Evolutionary conservation across 768 basidiomycete species (phyloP).

Genomic region (Sistotremastrum suecicum): DNA sequence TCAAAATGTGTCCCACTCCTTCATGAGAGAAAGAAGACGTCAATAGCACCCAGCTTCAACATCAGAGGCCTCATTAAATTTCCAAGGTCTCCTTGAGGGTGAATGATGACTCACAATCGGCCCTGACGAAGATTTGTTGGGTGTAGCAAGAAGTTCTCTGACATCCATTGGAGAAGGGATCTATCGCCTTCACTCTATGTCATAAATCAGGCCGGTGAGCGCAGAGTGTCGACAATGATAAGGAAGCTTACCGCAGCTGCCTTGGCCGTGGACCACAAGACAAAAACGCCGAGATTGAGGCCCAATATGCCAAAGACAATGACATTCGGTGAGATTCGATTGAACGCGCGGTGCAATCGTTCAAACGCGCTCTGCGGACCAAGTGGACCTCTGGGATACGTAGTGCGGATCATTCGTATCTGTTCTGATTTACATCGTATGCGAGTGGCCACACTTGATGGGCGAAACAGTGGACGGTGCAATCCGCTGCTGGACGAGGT

Average conservation of each 20-base stretch:
- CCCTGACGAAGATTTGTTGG: slow-evolving; percentile 47
- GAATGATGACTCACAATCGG: slow-evolving; percentile 38
- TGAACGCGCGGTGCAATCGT: slow-evolving; percentile 17
- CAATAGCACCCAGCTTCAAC: slow-evolving; percentile 57
- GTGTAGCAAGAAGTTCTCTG: slow-evolving; percentile 47
- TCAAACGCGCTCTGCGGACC: too few relatives aligned
- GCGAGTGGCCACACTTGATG: too few relatives aligned
- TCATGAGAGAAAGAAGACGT: slow-evolving; percentile 63
- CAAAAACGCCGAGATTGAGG: slow-evolving; percentile 48
- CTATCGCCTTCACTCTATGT: slow-evolving; percentile 18
- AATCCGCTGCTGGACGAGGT: too few relatives aligned
- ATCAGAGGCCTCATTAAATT: neutral
- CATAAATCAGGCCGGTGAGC: slow-evolving; percentile 2
- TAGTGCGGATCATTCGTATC: too few relatives aligned
- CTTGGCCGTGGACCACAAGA: slow-evolving; percentile 33
- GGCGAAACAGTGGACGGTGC: too few relatives aligned
- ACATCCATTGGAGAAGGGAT: slow-evolving; percentile 32
- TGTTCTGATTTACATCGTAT: too few relatives aligned
- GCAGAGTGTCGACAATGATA: neutral
- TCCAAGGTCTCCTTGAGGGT: neutral
- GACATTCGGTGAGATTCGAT: slow-evolving; percentile 35
- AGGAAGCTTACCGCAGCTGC: slow-evolving; percentile 10
- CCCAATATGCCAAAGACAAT: slow-evolving; percentile 54
- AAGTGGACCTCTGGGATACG: too few relatives aligned
- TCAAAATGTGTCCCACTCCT: slow-evolving; percentile 43